These are phyloP conservation scores for Sclerotiophoma versabilis DNA, from an alignment of 2,329 filamentous ascomycete species.

Conservation along the genomic window DNA sequence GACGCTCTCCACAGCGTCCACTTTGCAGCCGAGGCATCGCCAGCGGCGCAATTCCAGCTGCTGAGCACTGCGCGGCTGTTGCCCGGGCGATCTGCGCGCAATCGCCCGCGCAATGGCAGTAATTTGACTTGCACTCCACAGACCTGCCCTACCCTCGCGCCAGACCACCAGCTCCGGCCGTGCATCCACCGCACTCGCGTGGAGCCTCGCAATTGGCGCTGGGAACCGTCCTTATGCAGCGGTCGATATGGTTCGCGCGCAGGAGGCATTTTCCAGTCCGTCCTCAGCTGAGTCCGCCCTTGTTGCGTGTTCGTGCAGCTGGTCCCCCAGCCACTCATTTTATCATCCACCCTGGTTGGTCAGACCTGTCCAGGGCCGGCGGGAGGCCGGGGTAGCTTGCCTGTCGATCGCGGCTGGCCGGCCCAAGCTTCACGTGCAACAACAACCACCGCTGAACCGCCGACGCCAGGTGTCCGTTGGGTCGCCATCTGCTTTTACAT, in stretches of 20 bases:
- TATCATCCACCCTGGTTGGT: constrained; percentile 17
- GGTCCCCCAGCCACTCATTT: constrained; percentile 36
- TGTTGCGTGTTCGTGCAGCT: constrained; percentile 25
- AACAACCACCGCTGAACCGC: constrained; percentile 6
- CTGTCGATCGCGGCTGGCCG: constrained; percentile 13
- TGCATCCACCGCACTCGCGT: constrained; percentile 33
- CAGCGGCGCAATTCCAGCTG: constrained; percentile 24
- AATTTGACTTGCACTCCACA: constrained; percentile 17
- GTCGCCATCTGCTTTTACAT: not conserved
- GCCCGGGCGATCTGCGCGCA: constrained; percentile 30
- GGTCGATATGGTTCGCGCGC: constrained; percentile 31
- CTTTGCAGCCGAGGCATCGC: constrained; percentile 34
- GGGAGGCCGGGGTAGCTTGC: constrained; percentile 16
- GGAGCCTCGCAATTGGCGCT: constrained; percentile 42
- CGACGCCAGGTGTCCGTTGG: constrained; percentile 8
- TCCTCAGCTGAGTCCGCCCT: constrained; percentile 40
- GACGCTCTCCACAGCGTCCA: constrained; percentile 16
- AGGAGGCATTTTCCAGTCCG: constrained; percentile 28
- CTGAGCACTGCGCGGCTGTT: constrained; percentile 31
- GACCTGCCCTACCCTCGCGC: constrained; percentile 15
- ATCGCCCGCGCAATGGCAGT: constrained; percentile 21
- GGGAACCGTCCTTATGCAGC: constrained; percentile 5
- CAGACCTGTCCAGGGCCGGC: not conserved
- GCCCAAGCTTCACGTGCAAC: constrained; percentile 19
- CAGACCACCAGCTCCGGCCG: constrained; percentile 9